Base-by-base conservation (phyloP, 257 asterid genomes). In the Paulownia fortunei region DNA sequence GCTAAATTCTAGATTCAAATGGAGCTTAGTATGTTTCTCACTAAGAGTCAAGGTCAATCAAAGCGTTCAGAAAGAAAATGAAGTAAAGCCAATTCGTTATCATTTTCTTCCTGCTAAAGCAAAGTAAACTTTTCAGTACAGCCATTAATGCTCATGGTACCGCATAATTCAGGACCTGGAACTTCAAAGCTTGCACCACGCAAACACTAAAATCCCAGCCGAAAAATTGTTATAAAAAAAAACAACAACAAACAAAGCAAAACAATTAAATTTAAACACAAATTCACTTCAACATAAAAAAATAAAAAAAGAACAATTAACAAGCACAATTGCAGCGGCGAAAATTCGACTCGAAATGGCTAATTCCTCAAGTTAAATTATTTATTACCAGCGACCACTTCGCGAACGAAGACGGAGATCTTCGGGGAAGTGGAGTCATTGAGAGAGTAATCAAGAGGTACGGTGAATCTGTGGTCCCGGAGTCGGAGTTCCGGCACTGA, bases 401-500 rank as follows among this genome's bases (percentile, higher is more conserved):
- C 98, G 61, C 98, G 93, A 78, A 86, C 96, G 74, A 94, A 94
- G 76, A 94, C 79, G 19, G 94, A 82, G 82, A 94, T 91, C 79
- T 82, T 88, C 15, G 92, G 79, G 4, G 91, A 81, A 63, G 84
- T 32, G 51, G 54, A 15, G 18, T 63, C 78, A 67, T 49, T 52
- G 60, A 46, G 24, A 13, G 98, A 87, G 80, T 92, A 84, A 67
- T 92, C 94, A 39, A 94, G 96, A 30, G 98, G 97, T n/a, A 89
- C 91, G 54, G 86, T 86, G 90, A 94, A 94, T 19, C 86, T 81
- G 79, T 94, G 97, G 87, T 94, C 91, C 7, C 98, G 89, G 47
- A 94, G 90, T 8, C 96, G 96, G 83, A 94, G 92, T 30, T 92
- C 98, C 83, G 97, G 98, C 65, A 88, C 93, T 11, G 96, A 92